phyloP scores from a whole-genome alignment of 139 green algal species.

The Coccomyxa sp. region DNA sequence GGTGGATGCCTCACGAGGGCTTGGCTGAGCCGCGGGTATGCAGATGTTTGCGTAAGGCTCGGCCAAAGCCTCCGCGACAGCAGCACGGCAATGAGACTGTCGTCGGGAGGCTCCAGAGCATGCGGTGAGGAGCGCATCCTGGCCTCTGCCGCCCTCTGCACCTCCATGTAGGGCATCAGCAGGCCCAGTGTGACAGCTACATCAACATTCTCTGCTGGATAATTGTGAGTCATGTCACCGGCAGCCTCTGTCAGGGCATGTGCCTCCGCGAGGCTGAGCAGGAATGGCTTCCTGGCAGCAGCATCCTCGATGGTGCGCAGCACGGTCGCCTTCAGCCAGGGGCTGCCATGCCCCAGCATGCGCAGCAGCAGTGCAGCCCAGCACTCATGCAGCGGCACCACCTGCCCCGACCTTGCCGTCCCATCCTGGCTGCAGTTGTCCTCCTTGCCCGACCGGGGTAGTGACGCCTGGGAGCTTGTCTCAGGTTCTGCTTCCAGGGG shows the following conservation, averaged over 20 bases:
- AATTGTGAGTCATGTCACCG: not conserved
- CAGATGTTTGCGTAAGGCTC: not conserved
- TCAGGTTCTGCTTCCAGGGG: too few species aligned
- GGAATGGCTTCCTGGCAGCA: not conserved
- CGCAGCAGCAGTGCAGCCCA: not conserved
- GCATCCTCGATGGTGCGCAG: not conserved
- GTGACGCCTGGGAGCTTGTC: not conserved
- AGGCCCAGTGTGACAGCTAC: not conserved
- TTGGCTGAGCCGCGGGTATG: not conserved
- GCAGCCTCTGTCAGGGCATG: not conserved
- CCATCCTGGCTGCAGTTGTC: not conserved
- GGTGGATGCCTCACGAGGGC: not conserved
- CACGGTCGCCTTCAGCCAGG: not conserved
- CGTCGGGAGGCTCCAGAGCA: not conserved
- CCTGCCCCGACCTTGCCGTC: not conserved
- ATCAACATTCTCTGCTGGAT: not conserved
- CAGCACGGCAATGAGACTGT: not conserved
- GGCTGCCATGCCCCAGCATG: not conserved
- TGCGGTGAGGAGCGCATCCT: not conserved
- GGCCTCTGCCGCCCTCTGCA: not conserved
- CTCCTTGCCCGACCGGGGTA: not conserved
- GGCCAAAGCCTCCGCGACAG: not conserved
- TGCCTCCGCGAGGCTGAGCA: not conserved
- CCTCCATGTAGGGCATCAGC: not conserved
- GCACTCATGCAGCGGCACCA: not conserved